Evolutionary conservation across 768 basidiomycete species (phyloP), one percentile per base, ranked within the genome.

Genomic region (Kwoniella botswanensis): DNA sequence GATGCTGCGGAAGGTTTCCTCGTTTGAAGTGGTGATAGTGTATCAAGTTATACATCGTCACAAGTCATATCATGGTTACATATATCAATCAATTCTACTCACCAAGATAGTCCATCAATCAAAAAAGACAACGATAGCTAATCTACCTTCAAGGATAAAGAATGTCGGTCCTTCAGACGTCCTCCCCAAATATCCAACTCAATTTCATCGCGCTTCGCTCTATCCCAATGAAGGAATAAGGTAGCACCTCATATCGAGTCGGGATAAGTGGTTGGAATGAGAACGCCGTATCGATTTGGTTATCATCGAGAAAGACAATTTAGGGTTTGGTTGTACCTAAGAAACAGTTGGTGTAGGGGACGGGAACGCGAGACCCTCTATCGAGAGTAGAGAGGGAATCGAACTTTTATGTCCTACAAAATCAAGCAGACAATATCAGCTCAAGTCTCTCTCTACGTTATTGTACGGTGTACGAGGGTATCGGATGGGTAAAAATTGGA

Each of bases 291-390:
- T 61, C 69, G 72, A 63, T 71, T 76, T 76, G 74, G 58, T 61
- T 76, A 76, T 76, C 71, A 65, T 63, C 71, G 71, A 67, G 56
- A 58, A 72, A 44, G 67, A 76, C 69, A 50, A 43, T 17, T 57
- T 65, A 53, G 56, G 46, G 44, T 35, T 35, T 35, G 35, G 35
- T 29, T 26, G 18, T 29, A 54, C 18, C 42, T 58, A 29, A 50
- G 18, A 21, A 41, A 22, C 17, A 65, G n/a, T 80, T 61, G 62
- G 50, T 83, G 69, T 83, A 73, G 82, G 78, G 78, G 79, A 83
- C 82, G 82, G 82, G 82, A 83, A 83, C 82, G 82, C 80, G 82
- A 81, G 63, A 76, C 72, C 71, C 68, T 71, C 76, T 73, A 83
- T 79, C 73, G 79, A 68, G 79, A 77, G 76, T 79, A 74, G 63